Conservation (phyloP, 495 filamentous ascomycete species). For the Podospora anserina region DNA sequence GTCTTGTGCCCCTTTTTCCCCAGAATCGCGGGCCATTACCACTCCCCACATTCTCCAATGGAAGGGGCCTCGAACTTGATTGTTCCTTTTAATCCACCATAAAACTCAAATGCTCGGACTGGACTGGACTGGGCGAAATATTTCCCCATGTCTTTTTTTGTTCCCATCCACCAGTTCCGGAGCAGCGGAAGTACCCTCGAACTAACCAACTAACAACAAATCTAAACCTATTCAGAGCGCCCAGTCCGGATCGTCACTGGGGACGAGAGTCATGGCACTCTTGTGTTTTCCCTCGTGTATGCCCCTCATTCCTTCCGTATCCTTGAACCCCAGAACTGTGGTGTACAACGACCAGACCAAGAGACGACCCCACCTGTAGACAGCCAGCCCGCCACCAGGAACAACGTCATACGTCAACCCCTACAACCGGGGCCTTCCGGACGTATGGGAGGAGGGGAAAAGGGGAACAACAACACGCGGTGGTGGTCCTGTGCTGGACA, state of each 20-base stretch:
- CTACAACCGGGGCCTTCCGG: background rate
- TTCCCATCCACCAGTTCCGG: background rate
- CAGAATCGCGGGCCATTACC: background rate
- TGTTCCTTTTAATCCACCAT: background rate
- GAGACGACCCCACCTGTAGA: background rate
- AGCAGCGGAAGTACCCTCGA: background rate
- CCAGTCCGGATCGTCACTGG: background rate
- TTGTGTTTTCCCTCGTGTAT: background rate
- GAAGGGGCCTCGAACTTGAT: background rate
- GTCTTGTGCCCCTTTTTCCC: background rate
- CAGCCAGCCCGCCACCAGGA: background rate
- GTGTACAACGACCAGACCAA: background rate
- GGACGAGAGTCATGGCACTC: background rate
- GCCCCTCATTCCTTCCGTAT: background rate
- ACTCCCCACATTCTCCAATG: background rate
- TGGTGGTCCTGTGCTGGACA: background rate
- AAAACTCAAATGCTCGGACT: background rate
- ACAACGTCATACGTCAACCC: background rate
- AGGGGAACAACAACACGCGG: background rate
- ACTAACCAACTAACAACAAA: background rate
- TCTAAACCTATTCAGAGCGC: background rate
- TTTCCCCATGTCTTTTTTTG: background rate
- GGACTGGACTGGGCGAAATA: background rate
- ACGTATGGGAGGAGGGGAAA: background rate
- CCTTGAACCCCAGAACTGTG: background rate